Evolutionary conservation across 495 filamentous ascomycete species (phyloP), one percentile per base, ranked within the genome.

Genomic region (Xylaria bambusicola): DNA sequence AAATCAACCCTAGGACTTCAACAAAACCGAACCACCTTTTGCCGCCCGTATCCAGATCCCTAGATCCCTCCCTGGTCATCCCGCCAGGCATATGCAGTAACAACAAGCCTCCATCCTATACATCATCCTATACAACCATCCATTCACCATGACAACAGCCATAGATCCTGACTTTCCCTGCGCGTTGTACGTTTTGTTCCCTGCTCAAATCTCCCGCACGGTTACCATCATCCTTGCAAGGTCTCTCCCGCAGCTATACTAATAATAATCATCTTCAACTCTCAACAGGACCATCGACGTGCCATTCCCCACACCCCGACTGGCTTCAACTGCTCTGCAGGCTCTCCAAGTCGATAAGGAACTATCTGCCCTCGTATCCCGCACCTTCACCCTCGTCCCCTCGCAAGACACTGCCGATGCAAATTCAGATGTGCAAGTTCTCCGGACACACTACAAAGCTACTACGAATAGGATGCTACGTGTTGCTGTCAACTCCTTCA

Each of bases 401-500:
- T 64, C 76, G 4, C 33, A 67, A 27, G 57, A 68, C 36, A 47
- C 69, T 45, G 27, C 65, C 35, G 49, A 71, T 26, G 69, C 71
- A 2, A 68, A 75, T 13, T 74, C 76, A 8, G 75, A 77, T 26
- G 70, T 80, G 51, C 85, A 80, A 3, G 75, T 92, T 6, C 79
- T 98, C 44, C 77, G 82, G 36, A 87, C 87, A 9, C 83, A 88
- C 50, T 98, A 98, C 77, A 84, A 81, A 47, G 94, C 94, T 0
- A 92, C 91, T 0, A 98, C 94, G 15, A 94, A 96, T 62, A 86
- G 94, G 56, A 97, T 97, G 95, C 81, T 98, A 62, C 86, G 94
- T 15, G 94, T 98, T 9, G 91, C 94, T 13, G 93, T 97, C 62
- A 98, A 98, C 75, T 92, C 93, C n/a, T 96, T 96, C 68, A 91